A percentile compares a stretch with the other conserved stretches of the same genome.
phyloP scores from a whole-genome alignment of 148 eudicot species.

The Limonium bicolor region DNA sequence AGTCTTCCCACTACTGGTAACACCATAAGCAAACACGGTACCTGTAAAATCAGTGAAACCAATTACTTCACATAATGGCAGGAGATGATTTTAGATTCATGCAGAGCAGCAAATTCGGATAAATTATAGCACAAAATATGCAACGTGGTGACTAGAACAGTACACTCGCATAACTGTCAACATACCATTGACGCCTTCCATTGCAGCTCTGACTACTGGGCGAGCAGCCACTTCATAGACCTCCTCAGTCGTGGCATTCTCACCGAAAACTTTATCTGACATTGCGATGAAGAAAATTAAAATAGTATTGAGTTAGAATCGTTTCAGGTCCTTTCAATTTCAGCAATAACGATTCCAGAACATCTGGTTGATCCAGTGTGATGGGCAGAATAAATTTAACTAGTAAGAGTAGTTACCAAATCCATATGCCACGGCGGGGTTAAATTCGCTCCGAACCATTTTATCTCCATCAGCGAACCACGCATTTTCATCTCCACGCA shows the following conservation, averaged over 20 bases:
- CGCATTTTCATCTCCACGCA: conserved; percentile 72
- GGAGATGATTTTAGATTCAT: too few relatives aligned
- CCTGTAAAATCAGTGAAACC: conserved; percentile 4
- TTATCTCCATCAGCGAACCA: conserved; percentile 95
- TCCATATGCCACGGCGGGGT: conserved; percentile 73
- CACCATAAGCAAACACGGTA: conserved; percentile 17
- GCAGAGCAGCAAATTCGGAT: too few relatives aligned
- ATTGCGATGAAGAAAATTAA: neutral
- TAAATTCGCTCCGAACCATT: conserved; percentile 72
- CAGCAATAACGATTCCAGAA: too few relatives aligned
- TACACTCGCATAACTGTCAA: too few relatives aligned
- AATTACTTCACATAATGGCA: too few relatives aligned
- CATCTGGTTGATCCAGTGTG: too few relatives aligned
- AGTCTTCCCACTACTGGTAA: conserved; percentile 15
- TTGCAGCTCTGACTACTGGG: conserved; percentile 90
- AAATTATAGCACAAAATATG: too few relatives aligned
- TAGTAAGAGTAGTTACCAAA: conserved; percentile 56
- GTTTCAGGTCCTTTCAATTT: neutral
- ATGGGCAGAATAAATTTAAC: too few relatives aligned
- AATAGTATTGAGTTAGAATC: neutral
- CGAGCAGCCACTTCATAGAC: conserved; percentile 92
- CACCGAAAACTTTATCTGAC: conserved; percentile 89
- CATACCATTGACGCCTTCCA: conserved; percentile 95
- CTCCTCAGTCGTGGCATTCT: conserved; percentile 47
- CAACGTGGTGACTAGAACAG: too few relatives aligned